These are phyloP conservation scores for Penicillium sp. DNA, from an alignment of 2,329 filamentous ascomycete genomes.

Conservation along the genomic window DNA sequence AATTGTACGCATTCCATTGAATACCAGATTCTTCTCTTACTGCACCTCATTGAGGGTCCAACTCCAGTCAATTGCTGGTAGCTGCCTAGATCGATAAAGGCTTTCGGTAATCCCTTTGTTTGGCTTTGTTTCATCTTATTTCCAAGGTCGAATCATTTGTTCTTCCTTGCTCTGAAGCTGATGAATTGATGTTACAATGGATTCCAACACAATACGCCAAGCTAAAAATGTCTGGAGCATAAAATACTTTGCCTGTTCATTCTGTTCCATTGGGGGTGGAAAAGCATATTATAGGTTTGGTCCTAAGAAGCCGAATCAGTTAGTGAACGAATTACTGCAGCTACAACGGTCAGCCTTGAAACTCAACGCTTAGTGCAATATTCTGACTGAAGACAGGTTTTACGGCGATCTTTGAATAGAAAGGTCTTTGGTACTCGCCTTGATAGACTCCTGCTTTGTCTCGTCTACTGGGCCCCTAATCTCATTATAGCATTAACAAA, in stretches of 20 bases:
- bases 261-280: conserved; percentile 5
- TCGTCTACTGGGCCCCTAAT: conserved; percentile 15
- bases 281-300: conserved; percentile 1
- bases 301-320: neutral
- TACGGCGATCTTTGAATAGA: neutral
- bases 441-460: conserved; percentile 6
- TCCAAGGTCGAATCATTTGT: neutral
- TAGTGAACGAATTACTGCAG: neutral
- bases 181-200: neutral
- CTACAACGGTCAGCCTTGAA: neutral
- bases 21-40: neutral
- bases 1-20: neutral
- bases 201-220: conserved; percentile 8
- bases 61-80: neutral
- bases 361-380: no score
- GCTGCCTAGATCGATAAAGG: neutral
- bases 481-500: conserved; percentile 11
- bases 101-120: no score
- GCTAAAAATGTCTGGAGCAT: conserved; percentile 9
- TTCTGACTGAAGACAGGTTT: neutral
- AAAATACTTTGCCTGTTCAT: conserved; percentile 10
- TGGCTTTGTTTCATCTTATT: no score
- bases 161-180: neutral
- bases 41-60: neutral
- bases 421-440: conserved; percentile 1